Evolutionary conservation across 2,329 filamentous ascomycete genomes (phyloP), one percentile per base, ranked within the genome.

Genomic region (Trichothecium roseum): DNA sequence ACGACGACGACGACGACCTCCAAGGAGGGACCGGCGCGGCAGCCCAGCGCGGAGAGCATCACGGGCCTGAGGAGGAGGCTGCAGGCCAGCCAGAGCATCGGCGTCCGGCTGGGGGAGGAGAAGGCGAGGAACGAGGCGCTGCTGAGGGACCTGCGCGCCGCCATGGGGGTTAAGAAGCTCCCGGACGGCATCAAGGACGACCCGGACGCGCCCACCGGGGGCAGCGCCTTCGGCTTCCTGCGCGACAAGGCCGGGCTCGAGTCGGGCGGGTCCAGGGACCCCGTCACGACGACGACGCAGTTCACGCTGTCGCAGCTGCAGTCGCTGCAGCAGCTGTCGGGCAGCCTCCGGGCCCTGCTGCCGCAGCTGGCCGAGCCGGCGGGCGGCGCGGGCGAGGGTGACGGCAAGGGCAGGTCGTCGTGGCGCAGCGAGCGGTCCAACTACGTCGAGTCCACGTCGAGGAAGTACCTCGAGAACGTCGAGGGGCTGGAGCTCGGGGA

Each of bases 291-390:
- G 4, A 84, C 83, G 14, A 74, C 82, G 0, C 71, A 76, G 13
- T 94, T 95, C 55, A 78, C 84, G 1, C 68, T 93, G 15, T 83
- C 81, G 3, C 89, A 96, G 53, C 66, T 95, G 15, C 84, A 86
- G 18, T 77, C 85, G 1, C 66, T 98, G 31, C 78, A 84, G 39
- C 64, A 75, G 7, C 66, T 93, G 16, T 74, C 69, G 3, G 54
- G 57, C 4, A 64, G 64, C 7, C 64, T 94, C 33, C 66, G 74
- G 8, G 69, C 72, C 10, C 63, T 94, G 26, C 66, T 78, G 41
- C 77, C 83, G 0, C 76, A 80, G 40, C 60, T 93, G 18, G 56
- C 35, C 31, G 38, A 33, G 26, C 30, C 37, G 18, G 34, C 33
- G 41, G 43, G 30, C 34, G 50, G 57, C 4, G 52, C 55, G 18